Percentiles rank a stretch among this genome's conserved stretches.
These are phyloP conservation scores for Aspergillus caelatus DNA, from an alignment of 2,329 filamentous ascomycete genomes.

Conservation along the genomic window DNA sequence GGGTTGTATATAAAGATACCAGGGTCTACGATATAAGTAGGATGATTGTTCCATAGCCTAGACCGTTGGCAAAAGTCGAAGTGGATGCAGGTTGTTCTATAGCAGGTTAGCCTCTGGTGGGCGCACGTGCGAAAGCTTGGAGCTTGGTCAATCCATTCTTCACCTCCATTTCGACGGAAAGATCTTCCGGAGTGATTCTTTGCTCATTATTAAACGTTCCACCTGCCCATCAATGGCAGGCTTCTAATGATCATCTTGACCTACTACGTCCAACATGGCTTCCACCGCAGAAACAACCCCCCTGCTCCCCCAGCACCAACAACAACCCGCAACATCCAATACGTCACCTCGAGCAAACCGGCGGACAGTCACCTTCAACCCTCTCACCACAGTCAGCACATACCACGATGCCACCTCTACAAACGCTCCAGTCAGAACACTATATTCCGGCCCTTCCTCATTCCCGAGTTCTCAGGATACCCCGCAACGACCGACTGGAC, in stretches of 20 bases:
- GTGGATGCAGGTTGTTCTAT: neutral
- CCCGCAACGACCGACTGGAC: slow-evolving; percentile 58
- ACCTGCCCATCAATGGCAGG: slow-evolving; percentile 21
- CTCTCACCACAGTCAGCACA: slow-evolving; percentile 48
- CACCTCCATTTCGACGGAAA: slow-evolving; percentile 9
- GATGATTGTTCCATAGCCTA: neutral
- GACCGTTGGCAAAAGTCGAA: neutral
- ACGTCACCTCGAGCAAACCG: slow-evolving; percentile 44
- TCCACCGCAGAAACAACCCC: slow-evolving; percentile 46
- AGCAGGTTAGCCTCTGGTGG: slow-evolving; percentile 8
- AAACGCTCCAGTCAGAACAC: slow-evolving; percentile 43
- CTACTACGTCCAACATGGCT: slow-evolving; percentile 31
- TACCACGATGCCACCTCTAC: slow-evolving; percentile 46
- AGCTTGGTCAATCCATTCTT: slow-evolving; percentile 17
- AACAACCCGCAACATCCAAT: slow-evolving; percentile 30
- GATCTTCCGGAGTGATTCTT: slow-evolving; percentile 4
- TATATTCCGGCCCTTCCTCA: slow-evolving; percentile 43
- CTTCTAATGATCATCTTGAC: slow-evolving; percentile 14
- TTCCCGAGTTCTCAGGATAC: slow-evolving; percentile 33
- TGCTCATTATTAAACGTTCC: neutral
- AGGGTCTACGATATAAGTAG: neutral
- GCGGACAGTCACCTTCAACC: slow-evolving; percentile 53
- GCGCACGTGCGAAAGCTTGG: slow-evolving; percentile 27
- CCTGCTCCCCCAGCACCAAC: slow-evolving; percentile 41
- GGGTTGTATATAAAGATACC: neutral